A percentile compares a stretch with the other conserved stretches of the same genome.
These are phyloP conservation scores for Pseudozyma sp. DNA, from an alignment of 1,284 basidiomycete genomes.

Conservation along the genomic window DNA sequence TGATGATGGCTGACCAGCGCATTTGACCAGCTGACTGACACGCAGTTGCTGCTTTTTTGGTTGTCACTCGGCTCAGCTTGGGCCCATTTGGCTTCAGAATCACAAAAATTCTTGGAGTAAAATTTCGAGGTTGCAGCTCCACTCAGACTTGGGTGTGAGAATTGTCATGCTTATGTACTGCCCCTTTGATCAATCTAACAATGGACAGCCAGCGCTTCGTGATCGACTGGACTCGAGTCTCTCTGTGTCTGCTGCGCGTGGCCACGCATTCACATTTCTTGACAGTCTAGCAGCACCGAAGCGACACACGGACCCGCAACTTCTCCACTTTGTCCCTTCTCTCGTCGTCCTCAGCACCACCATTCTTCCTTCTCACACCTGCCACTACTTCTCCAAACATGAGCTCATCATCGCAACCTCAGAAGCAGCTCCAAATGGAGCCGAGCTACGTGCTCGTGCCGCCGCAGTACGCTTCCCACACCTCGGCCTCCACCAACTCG, in stretches of 20 bases:
- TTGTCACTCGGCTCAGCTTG: neutral
- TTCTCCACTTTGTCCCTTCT: slow-evolving; percentile 2
- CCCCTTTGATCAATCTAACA: neutral
- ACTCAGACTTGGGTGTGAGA: neutral
- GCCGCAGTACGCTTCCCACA: slow-evolving; percentile 30
- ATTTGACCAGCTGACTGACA: no score
- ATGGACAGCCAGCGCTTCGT: neutral
- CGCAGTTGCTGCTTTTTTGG: no score
- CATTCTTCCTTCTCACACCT: neutral
- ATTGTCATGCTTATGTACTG: slow-evolving; percentile 1
- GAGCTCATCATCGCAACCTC: slow-evolving; percentile 27
- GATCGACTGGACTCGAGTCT: neutral
- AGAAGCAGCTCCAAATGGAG: slow-evolving; percentile 28
- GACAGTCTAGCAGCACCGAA: neutral
- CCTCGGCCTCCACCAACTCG: slow-evolving; percentile 30
- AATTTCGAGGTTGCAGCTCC: neutral
- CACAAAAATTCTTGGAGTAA: neutral
- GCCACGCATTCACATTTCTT: slow-evolving; percentile 9
- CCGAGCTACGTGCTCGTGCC: slow-evolving; percentile 56
- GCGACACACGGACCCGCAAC: slow-evolving; percentile 27
- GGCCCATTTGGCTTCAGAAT: no score
- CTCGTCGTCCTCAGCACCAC: slow-evolving; percentile 1
- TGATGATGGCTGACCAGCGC: no score
- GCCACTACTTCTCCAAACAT: slow-evolving; percentile 5
- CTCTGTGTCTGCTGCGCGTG: neutral